Conservation (phyloP, 768 basidiomycete genomes). For the Aureoboletus auriporus region DNA sequence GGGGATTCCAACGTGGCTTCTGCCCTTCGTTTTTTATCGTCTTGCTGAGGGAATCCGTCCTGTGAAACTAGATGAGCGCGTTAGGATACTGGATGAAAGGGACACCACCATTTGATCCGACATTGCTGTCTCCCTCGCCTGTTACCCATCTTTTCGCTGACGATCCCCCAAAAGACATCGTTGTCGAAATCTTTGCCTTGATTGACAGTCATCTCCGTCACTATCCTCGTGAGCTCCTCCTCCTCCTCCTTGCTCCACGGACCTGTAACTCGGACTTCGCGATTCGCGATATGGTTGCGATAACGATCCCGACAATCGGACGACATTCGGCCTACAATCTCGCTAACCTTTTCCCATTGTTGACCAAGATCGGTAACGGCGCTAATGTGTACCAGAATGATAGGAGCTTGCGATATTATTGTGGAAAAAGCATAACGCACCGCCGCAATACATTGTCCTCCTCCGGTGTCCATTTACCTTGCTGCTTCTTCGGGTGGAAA, state of each 20-base stretch:
- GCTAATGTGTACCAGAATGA: constrained; percentile 33
- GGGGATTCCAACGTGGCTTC: constrained; percentile 68
- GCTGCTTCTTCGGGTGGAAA: constrained; percentile 64
- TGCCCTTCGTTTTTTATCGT: constrained; percentile 68
- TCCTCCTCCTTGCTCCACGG: constrained; percentile 81
- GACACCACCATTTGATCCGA: constrained; percentile 76
- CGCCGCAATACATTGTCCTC: constrained; percentile 63
- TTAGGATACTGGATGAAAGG: not conserved
- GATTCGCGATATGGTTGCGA: constrained; percentile 74
- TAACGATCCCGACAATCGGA: constrained; percentile 83
- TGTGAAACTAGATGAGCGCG: constrained; percentile 22
- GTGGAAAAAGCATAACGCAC: constrained; percentile 37
- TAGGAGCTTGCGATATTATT: constrained; percentile 2
- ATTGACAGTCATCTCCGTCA: constrained; percentile 68
- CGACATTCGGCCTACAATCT: constrained; percentile 67
- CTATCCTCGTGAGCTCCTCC: constrained; percentile 66
- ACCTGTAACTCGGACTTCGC: constrained; percentile 61
- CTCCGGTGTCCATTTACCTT: constrained; percentile 64
- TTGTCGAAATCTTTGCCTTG: constrained; percentile 71
- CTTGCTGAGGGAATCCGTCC: constrained; percentile 75
- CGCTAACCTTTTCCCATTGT: constrained; percentile 77
- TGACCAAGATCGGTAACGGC: constrained; percentile 68
- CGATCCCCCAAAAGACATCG: constrained; percentile 80
- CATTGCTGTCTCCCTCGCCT: constrained; percentile 79
- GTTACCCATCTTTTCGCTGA: constrained; percentile 74